Conservation (phyloP, 441 rosid species). For the Capsella rubella region DNA sequence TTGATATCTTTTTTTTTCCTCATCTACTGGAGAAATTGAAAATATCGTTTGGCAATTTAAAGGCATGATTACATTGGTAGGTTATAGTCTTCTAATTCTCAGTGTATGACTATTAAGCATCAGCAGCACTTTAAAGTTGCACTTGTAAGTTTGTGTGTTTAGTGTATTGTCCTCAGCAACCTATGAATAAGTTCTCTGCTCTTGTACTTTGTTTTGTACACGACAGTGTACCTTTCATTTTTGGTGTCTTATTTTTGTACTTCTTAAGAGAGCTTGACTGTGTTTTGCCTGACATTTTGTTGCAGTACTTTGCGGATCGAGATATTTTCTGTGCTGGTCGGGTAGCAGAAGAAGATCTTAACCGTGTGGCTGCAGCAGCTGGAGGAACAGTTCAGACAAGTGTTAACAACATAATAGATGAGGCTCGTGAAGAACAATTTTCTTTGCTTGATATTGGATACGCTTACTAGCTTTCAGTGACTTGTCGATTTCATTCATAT, state of each 20-base stretch:
- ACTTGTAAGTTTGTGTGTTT: slow-evolving; percentile 7
- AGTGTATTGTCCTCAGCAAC: slow-evolving; percentile 11
- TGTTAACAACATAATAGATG: slow-evolving; percentile 88
- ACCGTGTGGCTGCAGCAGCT: slow-evolving; percentile 93
- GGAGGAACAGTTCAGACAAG: slow-evolving; percentile 98
- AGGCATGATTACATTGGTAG: slow-evolving; percentile 30
- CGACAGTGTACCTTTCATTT: background rate
- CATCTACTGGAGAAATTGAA: background rate
- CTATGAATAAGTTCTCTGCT: slow-evolving; percentile 8
- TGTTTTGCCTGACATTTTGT: slow-evolving; percentile 21
- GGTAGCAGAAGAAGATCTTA: slow-evolving; percentile 93
- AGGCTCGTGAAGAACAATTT: slow-evolving; percentile 51
- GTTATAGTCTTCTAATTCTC: slow-evolving; percentile 11
- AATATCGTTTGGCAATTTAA: slow-evolving; percentile 7
- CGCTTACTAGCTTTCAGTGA: slow-evolving; percentile 23
- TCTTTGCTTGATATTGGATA: slow-evolving; percentile 32
- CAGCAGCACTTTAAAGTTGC: slow-evolving; percentile 7
- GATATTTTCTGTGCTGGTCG: slow-evolving; percentile 99
- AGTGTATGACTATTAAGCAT: slow-evolving; percentile 19
- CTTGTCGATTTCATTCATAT: slow-evolving; percentile 31
- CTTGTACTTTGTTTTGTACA: slow-evolving; percentile 23
- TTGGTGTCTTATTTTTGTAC: slow-evolving; percentile 25
- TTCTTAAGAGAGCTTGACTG: background rate
- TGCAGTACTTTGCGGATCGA: slow-evolving; percentile 98
- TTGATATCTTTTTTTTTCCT: slow-evolving; percentile 17